phyloP scores from a whole-genome alignment of 257 asterid genomes.

The Fraxinus anomala region DNA sequence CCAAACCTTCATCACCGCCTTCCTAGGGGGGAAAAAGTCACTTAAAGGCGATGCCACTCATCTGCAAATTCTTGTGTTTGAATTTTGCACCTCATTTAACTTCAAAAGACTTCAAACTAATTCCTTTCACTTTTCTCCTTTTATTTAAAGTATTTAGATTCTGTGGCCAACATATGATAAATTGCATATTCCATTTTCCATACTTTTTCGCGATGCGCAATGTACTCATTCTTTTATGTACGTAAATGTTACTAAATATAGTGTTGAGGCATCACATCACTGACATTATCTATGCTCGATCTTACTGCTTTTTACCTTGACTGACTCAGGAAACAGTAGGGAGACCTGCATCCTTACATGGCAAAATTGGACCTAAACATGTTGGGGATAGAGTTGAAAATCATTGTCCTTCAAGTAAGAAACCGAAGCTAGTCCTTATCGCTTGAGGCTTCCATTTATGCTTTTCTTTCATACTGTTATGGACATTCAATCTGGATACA shows the following conservation, averaged over 20 bases:
- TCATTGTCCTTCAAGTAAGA: conserved; percentile 56
- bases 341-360: conserved; percentile 31
- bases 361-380: conserved; percentile 35
- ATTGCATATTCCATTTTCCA: not conserved
- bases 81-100: conserved; percentile 11
- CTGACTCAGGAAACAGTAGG: conserved; percentile 43
- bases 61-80: not conserved
- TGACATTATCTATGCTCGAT: not conserved
- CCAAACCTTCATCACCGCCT: not conserved
- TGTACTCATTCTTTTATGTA: not conserved
- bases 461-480: conserved; percentile 1
- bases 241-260: not conserved
- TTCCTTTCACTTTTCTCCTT: not conserved
- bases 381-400: conserved; percentile 37
- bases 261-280: not conserved
- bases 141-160: not conserved
- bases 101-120: not conserved
- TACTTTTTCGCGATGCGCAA: not conserved
- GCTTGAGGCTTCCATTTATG: conserved; percentile 9
- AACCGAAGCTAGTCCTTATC: conserved; percentile 9
- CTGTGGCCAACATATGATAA: not conserved
- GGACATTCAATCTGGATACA: conserved; percentile 6
- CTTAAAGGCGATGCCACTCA: not conserved
- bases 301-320: conserved; percentile 12
- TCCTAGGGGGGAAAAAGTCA: not conserved